Conservation (phyloP, 495 filamentous ascomycete species). For the Hypoxylon intermedium region DNA sequence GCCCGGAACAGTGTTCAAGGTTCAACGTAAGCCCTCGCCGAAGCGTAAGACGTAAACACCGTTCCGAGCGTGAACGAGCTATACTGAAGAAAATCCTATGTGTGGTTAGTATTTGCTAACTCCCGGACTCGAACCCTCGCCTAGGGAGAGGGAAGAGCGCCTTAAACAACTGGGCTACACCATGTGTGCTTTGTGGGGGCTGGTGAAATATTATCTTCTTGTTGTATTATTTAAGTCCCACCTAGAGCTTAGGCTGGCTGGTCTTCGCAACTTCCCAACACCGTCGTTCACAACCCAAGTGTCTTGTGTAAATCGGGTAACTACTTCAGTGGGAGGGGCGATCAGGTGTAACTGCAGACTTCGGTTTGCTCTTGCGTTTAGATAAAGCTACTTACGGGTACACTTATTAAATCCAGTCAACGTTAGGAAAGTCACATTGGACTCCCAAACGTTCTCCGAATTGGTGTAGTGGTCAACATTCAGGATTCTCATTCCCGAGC, state of each 20-base stretch:
- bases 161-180: background rate
- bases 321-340: no score
- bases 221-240: background rate
- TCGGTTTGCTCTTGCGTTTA: background rate
- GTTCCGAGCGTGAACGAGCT: background rate
- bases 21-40: conserved; percentile 3
- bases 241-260: no score
- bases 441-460: conserved; percentile 10
- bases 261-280: no score
- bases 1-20: conserved; percentile 1
- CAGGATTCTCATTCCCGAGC: conserved; percentile 38
- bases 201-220: background rate
- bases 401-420: no score
- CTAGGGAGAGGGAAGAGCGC: background rate
- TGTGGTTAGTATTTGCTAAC: conserved; percentile 10
- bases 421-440: no score
- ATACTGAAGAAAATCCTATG: background rate
- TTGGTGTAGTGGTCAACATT: conserved; percentile 41
- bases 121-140: background rate
- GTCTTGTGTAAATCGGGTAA: no score
- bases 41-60: conserved; percentile 7
- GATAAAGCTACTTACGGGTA: no score
- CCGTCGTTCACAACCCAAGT: no score
- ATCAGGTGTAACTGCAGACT: no score
- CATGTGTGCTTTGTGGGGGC: background rate